Percentiles rank a stretch among this genome's conserved stretches.
Conservation (phyloP, 768 basidiomycete genomes). For the Flagelloscypha sp. region DNA sequence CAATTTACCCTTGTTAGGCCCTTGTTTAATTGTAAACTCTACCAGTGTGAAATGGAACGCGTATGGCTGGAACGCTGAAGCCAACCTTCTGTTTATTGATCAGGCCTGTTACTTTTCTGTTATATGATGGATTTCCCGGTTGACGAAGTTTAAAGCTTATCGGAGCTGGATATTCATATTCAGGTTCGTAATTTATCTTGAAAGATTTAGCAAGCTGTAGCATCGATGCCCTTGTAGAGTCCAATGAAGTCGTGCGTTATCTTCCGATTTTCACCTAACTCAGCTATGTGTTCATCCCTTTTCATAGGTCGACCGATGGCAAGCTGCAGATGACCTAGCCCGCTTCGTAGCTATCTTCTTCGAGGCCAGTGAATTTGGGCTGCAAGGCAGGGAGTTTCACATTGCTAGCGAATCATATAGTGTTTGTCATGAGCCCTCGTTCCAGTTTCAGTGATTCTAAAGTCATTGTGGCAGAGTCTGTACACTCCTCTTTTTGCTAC, state of each 20-base stretch:
- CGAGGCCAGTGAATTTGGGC: slow-evolving; percentile 40
- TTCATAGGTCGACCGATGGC: no score
- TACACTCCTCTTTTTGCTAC: slow-evolving; percentile 46
- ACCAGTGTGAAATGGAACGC: slow-evolving; percentile 32
- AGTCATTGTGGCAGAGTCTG: slow-evolving; percentile 28
- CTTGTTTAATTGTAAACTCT: slow-evolving; percentile 39
- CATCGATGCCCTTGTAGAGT: no score
- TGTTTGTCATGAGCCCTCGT: no score
- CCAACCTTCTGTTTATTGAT: slow-evolving; percentile 39
- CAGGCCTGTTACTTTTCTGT: no score
- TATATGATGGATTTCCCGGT: no score
- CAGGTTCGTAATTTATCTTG: no score
- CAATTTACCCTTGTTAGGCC: slow-evolving; percentile 13
- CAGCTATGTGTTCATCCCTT: no score
- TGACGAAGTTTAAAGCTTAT: no score
- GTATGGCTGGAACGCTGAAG: slow-evolving; percentile 43
- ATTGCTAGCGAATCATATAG: slow-evolving; percentile 46
- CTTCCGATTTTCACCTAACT: no score
- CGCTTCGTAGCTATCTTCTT: slow-evolving; percentile 50
- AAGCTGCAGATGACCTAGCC: slow-evolving; percentile 46
- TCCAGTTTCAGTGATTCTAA: no score
- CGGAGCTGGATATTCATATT: slow-evolving; percentile 38
- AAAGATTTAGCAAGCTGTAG: no score
- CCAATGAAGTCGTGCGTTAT: no score
- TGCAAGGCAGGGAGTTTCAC: slow-evolving; percentile 39